Evolutionary conservation across 306 rosid genomes (phyloP), one percentile per base, ranked within the genome.

Genomic region (Vigna nakashimae): DNA sequence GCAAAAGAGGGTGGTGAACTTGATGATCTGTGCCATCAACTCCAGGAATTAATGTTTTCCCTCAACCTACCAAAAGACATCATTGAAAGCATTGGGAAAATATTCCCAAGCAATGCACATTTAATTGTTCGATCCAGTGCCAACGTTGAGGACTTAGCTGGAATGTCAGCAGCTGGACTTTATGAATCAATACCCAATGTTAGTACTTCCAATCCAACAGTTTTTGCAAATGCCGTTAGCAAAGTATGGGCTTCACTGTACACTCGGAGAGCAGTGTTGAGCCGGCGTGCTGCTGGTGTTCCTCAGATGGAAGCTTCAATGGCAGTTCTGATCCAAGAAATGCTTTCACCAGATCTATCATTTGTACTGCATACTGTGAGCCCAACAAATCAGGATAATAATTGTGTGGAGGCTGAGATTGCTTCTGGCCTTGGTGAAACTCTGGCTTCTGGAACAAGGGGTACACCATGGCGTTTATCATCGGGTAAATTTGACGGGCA

Each of bases 81-180:
- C 49, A 88, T 88, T 72, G 91, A 92, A 71, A 80, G 88, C 82
- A 78, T 92, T 30, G 93, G 84, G 48, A 85, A 57, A 80, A 84
- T 88, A 81, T 92, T 92, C 82, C 86, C 94, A 9, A 83, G 84
- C 80, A 86, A 88, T 74, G 86, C 89, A 38, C 76, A 90, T 28
- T 85, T 95, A 80, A 91, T 95, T 82, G 98, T 90, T 66, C 98
- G 98, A 59, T 95, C 97, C 73, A 91, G 99, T 68, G 99, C 99
- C 46, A 92, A 95, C 38, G 94, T 95, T 12, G 99, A 95, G 88
- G 99, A 95, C 78, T 89, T 95, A 82, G 97, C 98, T 43, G 97
- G 97, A 83, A 91, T 95, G 90, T 95, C 99, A 36, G 99, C 99
- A 32, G 99, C 99, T 45, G 96, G 98, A 82, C 97, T 92, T 53